Evolutionary conservation across 164 flowering plant genomes (phyloP).

Genomic region (Vitis vinifera): DNA sequence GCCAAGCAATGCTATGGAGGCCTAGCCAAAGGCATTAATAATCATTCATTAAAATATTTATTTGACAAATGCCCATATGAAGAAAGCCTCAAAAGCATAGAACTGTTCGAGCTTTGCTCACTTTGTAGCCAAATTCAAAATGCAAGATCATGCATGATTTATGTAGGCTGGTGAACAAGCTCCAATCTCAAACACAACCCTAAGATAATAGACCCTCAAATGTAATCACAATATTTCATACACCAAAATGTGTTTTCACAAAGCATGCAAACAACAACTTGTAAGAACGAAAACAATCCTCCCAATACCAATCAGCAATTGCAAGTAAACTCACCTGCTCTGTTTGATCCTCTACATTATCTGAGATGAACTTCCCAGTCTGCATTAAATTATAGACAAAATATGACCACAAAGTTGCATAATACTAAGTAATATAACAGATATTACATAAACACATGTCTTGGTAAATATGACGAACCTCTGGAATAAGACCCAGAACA

Average conservation of each 20-base stretch:
- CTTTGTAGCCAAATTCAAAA: too few relatives aligned
- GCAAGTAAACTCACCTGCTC: constrained; percentile 64
- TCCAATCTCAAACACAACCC: too few relatives aligned
- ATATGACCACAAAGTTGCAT: neutral
- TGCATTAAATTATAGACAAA: constrained; percentile 26
- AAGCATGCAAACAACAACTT: too few relatives aligned
- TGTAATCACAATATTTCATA: too few relatives aligned
- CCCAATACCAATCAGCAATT: neutral
- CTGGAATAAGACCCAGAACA: constrained; percentile 85
- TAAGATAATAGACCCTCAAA: too few relatives aligned
- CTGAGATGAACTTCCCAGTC: constrained; percentile 90
- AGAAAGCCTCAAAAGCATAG: neutral
- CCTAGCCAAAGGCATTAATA: neutral
- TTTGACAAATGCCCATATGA: neutral
- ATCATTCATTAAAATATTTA: neutral
- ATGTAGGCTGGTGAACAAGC: too few relatives aligned
- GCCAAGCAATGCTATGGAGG: neutral
- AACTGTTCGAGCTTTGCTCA: neutral
- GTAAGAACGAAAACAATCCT: neutral
- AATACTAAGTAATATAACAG: too few relatives aligned
- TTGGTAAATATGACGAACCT: constrained; percentile 48
- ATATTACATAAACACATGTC: neutral
- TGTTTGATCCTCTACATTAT: constrained; percentile 88
- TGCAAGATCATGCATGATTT: too few relatives aligned
- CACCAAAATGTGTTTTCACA: too few relatives aligned